These are phyloP conservation scores for Ceratobasidium theobromae DNA, from an alignment of 1,284 basidiomycete genomes.

Conservation along the genomic window DNA sequence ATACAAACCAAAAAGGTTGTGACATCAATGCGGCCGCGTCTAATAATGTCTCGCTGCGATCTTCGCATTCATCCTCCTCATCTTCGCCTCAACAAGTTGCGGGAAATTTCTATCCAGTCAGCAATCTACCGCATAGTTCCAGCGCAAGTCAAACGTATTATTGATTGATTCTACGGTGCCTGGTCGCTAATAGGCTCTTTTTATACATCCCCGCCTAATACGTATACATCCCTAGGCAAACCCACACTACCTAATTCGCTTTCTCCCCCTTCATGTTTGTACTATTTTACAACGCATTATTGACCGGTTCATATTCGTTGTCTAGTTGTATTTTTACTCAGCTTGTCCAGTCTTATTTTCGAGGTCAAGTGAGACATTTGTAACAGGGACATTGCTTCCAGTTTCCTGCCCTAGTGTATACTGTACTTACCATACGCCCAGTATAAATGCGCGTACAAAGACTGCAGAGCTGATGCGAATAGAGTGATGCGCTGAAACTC, in stretches of 20 bases:
- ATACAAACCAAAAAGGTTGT: conserved; percentile 24
- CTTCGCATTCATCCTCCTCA: conserved; percentile 10
- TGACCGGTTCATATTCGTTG: not conserved
- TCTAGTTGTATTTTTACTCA: conserved; percentile 22
- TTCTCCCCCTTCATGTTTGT: not conserved
- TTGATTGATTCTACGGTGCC: not conserved
- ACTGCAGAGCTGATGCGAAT: no score
- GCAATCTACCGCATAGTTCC: conserved; percentile 1
- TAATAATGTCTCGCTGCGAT: not conserved
- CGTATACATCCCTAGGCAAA: not conserved
- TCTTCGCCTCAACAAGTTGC: conserved; percentile 9
- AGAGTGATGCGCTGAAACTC: conserved; percentile 3
- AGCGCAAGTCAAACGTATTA: not conserved
- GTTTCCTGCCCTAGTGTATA: not conserved
- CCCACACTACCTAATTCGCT: not conserved
- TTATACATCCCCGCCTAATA: not conserved
- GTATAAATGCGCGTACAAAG: conserved; percentile 26
- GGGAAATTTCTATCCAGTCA: conserved; percentile 4
- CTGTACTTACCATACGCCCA: not conserved
- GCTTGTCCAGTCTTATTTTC: not conserved
- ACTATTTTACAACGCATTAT: not conserved
- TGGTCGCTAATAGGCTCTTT: not conserved
- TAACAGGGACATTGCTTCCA: not conserved
- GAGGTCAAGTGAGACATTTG: not conserved
- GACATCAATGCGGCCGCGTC: not conserved